A percentile compares a stretch with the other conserved stretches of the same genome.
Evolutionary conservation across 73 alveolate genomes (phyloP).

Genomic region (Paramecium sonneborni): DNA sequence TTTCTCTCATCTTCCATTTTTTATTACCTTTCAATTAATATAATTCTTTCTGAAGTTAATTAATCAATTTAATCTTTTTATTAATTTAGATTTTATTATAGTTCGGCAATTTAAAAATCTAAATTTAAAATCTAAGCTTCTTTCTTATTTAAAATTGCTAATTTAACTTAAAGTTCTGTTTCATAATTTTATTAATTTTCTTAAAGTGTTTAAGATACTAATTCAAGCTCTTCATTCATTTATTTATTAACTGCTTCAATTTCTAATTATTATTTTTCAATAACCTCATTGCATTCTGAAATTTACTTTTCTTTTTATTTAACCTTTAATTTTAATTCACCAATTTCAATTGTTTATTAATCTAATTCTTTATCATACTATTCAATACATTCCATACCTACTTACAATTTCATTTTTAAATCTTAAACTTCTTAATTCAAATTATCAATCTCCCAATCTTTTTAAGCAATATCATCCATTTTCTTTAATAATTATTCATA

Average conservation of each 20-base stretch:
- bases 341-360: background rate
- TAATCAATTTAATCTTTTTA: background rate
- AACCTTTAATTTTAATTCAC: background rate
- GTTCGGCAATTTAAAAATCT: background rate
- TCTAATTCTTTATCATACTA: constrained; percentile 6
- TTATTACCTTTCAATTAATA: background rate
- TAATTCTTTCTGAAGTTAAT: background rate
- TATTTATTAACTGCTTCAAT: background rate
- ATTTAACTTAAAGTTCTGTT: background rate
- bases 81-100: background rate
- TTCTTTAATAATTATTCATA: background rate
- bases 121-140: background rate
- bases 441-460: background rate
- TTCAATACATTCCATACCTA: background rate
- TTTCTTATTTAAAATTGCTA: background rate
- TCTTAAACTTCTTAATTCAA: background rate
- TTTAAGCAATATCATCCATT: background rate
- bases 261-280: background rate
- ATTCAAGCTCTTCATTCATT: background rate
- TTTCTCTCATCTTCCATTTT: background rate
- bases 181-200: background rate
- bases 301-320: background rate
- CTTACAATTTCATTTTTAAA: background rate
- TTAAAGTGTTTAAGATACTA: background rate
- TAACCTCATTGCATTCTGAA: background rate